phyloP scores from a whole-genome alignment of 495 filamentous ascomycete species.

The Zalerion maritima region DNA sequence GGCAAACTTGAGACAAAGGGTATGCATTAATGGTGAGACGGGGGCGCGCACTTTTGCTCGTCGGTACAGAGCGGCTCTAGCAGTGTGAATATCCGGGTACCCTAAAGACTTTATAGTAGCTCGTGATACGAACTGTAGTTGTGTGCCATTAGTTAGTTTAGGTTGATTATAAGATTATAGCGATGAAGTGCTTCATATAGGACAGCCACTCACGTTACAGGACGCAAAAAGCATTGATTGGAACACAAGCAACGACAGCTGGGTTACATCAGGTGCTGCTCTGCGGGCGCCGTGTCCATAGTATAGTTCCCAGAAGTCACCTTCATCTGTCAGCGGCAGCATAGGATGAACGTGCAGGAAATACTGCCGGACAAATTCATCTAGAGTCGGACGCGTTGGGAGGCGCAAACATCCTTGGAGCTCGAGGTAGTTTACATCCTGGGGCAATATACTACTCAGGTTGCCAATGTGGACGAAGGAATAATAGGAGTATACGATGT shows the following conservation, averaged over 20 bases:
- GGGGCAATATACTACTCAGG: conserved; percentile 21
- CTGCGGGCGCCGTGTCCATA: too few relatives aligned
- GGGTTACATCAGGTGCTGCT: conserved; percentile 1
- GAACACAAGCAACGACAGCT: conserved; percentile 31
- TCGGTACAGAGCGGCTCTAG: conserved; percentile 27
- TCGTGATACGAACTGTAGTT: conserved; percentile 24
- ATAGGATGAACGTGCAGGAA: conserved; percentile 34
- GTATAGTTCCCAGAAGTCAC: conserved; percentile 32
- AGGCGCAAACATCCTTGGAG: conserved; percentile 29
- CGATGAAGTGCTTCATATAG: too few relatives aligned
- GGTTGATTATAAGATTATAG: too few relatives aligned
- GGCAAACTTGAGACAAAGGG: too few relatives aligned
- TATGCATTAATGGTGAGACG: too few relatives aligned
- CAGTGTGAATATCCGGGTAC: conserved; percentile 26
- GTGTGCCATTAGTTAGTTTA: neutral
- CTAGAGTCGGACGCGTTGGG: conserved; percentile 20
- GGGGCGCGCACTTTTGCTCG: conserved; percentile 29
- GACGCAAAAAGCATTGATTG: conserved; percentile 33
- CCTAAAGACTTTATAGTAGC: conserved; percentile 28
- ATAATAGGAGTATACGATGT: conserved; percentile 21
- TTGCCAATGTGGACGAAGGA: conserved; percentile 22
- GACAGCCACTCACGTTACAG: conserved; percentile 24
- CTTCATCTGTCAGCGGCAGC: conserved; percentile 32
- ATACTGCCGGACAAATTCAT: conserved; percentile 32
- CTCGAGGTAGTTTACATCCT: conserved; percentile 29